Conservation (phyloP, 2,329 filamentous ascomycete genomes). For the Aspergillus piperis region DNA sequence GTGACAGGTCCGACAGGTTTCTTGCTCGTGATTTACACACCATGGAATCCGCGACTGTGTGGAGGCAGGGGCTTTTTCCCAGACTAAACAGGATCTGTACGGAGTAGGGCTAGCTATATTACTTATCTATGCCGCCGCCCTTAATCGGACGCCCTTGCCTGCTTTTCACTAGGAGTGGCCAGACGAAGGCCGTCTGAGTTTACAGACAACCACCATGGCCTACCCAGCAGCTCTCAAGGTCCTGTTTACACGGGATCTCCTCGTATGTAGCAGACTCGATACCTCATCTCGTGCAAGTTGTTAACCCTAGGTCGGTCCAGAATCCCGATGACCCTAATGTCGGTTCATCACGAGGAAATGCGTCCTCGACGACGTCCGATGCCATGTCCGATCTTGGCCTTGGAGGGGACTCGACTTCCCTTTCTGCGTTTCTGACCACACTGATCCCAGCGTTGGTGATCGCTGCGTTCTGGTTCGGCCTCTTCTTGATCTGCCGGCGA, state of each 20-base stretch:
- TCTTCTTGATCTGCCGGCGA: conserved; percentile 51
- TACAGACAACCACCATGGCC: conserved; percentile 8
- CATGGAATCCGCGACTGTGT: background rate
- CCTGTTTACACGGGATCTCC: conserved; percentile 6
- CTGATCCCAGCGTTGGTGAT: conserved; percentile 50
- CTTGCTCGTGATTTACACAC: background rate
- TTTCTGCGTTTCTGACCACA: conserved; percentile 52
- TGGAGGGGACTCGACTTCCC: conserved; percentile 48
- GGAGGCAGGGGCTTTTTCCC: conserved; percentile 11
- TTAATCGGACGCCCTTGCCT: background rate
- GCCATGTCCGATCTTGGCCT: conserved; percentile 33
- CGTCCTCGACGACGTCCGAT: conserved; percentile 38
- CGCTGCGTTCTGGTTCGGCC: conserved; percentile 44
- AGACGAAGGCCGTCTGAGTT: background rate
- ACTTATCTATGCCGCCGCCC: background rate
- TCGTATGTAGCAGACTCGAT: conserved; percentile 13
- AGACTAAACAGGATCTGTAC: background rate
- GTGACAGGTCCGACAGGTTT: conserved; percentile 33
- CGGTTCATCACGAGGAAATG: conserved; percentile 43
- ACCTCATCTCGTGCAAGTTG: background rate
- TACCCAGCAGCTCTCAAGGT: background rate
- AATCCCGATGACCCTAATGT: conserved; percentile 45
- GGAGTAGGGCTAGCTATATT: background rate
- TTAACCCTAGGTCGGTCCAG: conserved; percentile 21
- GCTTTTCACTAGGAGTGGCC: background rate